Evolutionary conservation across 805 yeast genomes (phyloP).

Genomic region (Wickerhamiella bombiphila): DNA sequence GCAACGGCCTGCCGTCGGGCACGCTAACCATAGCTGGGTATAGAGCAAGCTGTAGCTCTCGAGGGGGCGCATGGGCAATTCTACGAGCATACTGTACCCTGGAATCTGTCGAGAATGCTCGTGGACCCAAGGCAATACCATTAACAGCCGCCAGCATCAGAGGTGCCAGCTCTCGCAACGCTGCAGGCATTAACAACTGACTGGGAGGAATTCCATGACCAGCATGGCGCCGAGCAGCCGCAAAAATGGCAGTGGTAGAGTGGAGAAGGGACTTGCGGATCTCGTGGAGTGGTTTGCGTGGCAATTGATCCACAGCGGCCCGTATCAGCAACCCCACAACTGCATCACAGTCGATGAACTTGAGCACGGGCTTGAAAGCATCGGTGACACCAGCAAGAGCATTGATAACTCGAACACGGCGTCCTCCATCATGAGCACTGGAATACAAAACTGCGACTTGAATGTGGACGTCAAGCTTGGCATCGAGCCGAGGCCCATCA

Average conservation of each 20-base stretch:
- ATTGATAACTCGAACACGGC: conserved; percentile 81
- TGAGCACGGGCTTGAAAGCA: conserved; percentile 56
- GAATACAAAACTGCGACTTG: conserved; percentile 86
- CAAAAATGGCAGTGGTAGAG: conserved; percentile 40
- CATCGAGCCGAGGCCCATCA: conserved; percentile 51
- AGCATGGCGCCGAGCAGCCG: conserved; percentile 39
- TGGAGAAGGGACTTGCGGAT: conserved; percentile 39
- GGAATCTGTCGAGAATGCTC: conserved; percentile 39
- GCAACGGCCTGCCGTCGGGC: conserved; percentile 22
- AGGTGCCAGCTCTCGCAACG: conserved; percentile 56
- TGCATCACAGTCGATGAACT: conserved; percentile 66
- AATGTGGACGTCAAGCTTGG: conserved; percentile 65
- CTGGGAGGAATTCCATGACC: conserved; percentile 31
- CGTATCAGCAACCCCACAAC: conserved; percentile 39
- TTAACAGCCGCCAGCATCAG: conserved; percentile 58
- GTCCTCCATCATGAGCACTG: conserved; percentile 44
- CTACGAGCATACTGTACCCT: conserved; percentile 42
- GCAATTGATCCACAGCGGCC: conserved; percentile 31
- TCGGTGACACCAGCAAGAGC: conserved; percentile 69
- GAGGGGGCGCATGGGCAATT: conserved; percentile 40
- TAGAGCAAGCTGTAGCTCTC: conserved; percentile 44
- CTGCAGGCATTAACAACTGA: conserved; percentile 69
- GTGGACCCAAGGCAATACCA: conserved; percentile 42
- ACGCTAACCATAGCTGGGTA: conserved; percentile 69
- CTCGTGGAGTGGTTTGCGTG: conserved; percentile 25